These are phyloP conservation scores for Erodium maritimum DNA, from an alignment of 345 rosid species.

Conservation along the genomic window DNA sequence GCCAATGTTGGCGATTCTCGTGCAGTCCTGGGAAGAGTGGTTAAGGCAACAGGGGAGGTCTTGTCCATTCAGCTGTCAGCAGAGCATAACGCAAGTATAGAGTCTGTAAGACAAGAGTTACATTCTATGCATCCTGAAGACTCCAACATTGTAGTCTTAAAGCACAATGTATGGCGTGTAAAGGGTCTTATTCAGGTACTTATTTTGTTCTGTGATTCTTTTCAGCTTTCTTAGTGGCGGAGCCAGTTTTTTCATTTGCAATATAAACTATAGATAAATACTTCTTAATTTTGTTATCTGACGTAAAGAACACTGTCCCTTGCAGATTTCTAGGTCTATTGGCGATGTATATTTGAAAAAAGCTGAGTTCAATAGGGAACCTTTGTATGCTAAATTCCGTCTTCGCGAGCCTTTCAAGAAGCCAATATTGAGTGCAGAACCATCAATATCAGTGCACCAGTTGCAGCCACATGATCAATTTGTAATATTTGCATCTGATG, in stretches of 20 bases:
- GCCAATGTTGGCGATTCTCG: constrained; percentile 35
- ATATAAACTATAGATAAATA: too few species aligned
- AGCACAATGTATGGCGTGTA: constrained; percentile 34
- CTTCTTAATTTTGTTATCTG: too few species aligned
- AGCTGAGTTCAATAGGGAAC: constrained; percentile 31
- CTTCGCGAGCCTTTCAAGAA: constrained; percentile 24
- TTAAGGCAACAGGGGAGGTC: constrained; percentile 26
- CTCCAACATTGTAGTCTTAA: constrained; percentile 24
- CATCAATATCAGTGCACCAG: constrained; percentile 24
- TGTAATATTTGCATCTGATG: constrained; percentile 33
- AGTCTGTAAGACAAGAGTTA: constrained; percentile 30
- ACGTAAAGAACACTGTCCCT: neutral
- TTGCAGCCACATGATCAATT: constrained; percentile 29
- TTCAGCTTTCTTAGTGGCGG: too few species aligned
- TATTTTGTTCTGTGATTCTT: neutral
- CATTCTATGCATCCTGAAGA: constrained; percentile 26
- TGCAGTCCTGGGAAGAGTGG: constrained; percentile 29
- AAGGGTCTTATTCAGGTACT: constrained; percentile 32
- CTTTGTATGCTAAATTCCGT: constrained; percentile 24
- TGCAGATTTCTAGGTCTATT: constrained; percentile 29
- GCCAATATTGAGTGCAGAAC: constrained; percentile 30
- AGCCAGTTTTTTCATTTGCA: too few species aligned
- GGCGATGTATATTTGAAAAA: constrained; percentile 33
- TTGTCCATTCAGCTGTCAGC: constrained; percentile 27
- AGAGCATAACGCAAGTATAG: constrained; percentile 28